A percentile compares a stretch with the other conserved stretches of the same genome.
Evolutionary conservation across 208 protist genomes (phyloP).

Genomic region (Crithidia acanthocephali): DNA sequence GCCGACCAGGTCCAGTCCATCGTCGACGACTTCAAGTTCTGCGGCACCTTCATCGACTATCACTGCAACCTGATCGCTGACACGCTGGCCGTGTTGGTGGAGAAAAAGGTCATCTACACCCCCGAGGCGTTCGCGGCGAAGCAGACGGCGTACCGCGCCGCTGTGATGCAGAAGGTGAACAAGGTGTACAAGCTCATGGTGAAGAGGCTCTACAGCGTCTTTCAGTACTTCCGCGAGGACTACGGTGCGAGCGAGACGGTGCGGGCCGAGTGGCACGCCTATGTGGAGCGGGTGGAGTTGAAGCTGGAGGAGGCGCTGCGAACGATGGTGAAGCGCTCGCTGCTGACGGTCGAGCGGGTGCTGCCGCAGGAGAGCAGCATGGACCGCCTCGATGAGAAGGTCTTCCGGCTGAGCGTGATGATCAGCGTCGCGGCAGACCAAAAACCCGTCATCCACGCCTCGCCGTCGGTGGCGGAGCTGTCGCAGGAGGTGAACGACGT

Average conservation of each 20-base stretch:
- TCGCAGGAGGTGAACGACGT: constrained; percentile 91
- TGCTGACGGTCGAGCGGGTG: constrained; percentile 89
- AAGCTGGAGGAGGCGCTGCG: constrained; percentile 95
- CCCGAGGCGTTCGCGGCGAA: constrained; percentile 85
- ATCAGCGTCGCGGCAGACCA: constrained; percentile 83
- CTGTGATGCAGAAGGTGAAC: constrained; percentile 77
- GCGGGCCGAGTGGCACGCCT: constrained; percentile 92
- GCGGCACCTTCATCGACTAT: constrained; percentile 84
- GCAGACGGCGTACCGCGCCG: constrained; percentile 84
- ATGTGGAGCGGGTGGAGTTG: constrained; percentile 93
- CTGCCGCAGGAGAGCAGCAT: constrained; percentile 93
- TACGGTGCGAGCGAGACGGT: constrained; percentile 76
- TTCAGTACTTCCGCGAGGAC: constrained; percentile 95
- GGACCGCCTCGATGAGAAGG: constrained; percentile 85
- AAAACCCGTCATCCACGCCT: constrained; percentile 88
- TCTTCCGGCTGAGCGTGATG: constrained; percentile 96
- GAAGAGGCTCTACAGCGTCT: constrained; percentile 77
- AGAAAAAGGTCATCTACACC: constrained; percentile 95
- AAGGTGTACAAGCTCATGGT: constrained; percentile 88
- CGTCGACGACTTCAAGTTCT: constrained; percentile 95
- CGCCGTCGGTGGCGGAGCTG: constrained; percentile 91
- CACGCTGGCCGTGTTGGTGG: constrained; percentile 94
- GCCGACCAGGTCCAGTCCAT: constrained; percentile 85
- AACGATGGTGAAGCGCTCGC: constrained; percentile 95
- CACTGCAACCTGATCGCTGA: constrained; percentile 93